A percentile compares a stretch with the other conserved stretches of the same genome.
Evolutionary conservation across 306 rosid genomes (phyloP).

Genomic region (Cercis canadensis): DNA sequence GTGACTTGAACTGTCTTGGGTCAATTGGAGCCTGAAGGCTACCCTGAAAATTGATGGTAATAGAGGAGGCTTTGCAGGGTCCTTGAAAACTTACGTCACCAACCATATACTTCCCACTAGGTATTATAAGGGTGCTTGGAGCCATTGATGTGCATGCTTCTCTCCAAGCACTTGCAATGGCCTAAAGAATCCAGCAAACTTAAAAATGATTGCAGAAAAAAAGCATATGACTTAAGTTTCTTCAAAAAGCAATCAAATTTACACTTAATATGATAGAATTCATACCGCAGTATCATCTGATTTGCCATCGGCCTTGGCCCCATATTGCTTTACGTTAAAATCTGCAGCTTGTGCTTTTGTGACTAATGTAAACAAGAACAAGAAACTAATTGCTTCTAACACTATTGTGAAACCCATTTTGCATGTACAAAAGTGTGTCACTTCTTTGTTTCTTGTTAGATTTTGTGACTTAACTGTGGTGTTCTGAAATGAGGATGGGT

Average conservation of each 20-base stretch:
- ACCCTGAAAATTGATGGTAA: conserved; percentile 32
- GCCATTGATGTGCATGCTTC: conserved; percentile 32
- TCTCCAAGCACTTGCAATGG: conserved; percentile 30
- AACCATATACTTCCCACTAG: conserved; percentile 18
- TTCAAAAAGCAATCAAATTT: too few relatives aligned
- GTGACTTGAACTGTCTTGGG: conserved; percentile 1
- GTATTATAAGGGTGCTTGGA: conserved; percentile 20
- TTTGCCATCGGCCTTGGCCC: conserved; percentile 44
- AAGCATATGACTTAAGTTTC: too few relatives aligned
- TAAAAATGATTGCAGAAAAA: neutral
- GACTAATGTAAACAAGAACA: conserved; percentile 15
- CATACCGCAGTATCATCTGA: conserved; percentile 46
- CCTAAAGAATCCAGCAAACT: conserved; percentile 3
- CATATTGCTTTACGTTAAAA: conserved; percentile 39
- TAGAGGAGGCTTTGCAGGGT: conserved; percentile 36
- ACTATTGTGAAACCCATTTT: conserved; percentile 29
- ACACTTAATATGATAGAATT: too few relatives aligned
- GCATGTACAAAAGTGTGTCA: too few relatives aligned
- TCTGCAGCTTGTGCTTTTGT: conserved; percentile 26
- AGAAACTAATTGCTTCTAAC: conserved; percentile 1
- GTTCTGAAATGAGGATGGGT: neutral
- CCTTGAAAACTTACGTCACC: conserved; percentile 32
- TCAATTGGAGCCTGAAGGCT: conserved; percentile 24
- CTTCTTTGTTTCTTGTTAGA: too few relatives aligned
- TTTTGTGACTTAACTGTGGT: neutral